Evolutionary conservation across 768 basidiomycete genomes (phyloP).

Genomic region (Krasilnikovozyma curviuscula): DNA sequence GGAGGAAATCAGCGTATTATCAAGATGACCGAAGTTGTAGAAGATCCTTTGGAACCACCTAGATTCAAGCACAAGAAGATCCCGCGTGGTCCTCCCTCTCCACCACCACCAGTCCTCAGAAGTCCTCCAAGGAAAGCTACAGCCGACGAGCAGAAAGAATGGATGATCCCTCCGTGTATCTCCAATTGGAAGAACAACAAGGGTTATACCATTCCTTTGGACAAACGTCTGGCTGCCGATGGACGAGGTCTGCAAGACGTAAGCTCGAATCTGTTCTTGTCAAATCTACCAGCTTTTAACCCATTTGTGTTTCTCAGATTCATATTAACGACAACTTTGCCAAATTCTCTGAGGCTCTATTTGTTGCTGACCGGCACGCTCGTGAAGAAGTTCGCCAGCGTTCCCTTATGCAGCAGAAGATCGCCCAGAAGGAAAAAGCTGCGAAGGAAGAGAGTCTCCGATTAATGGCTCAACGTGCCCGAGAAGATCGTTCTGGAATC

Average conservation of each 20-base stretch:
- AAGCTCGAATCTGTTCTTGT: conserved; percentile 22
- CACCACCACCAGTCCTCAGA: conserved; percentile 83
- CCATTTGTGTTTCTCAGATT: conserved; percentile 35
- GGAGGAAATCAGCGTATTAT: conserved; percentile 86
- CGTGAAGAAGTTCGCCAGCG: conserved; percentile 95
- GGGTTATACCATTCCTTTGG: conserved; percentile 95
- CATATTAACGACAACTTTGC: conserved; percentile 99
- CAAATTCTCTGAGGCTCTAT: conserved; percentile 90
- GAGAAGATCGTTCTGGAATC: conserved; percentile 78
- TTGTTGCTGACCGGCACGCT: conserved; percentile 87
- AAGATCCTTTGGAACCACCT: conserved; percentile 92
- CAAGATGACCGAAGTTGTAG: conserved; percentile 95
- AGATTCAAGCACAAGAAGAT: conserved; percentile 99
- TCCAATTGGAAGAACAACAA: conserved; percentile 99
- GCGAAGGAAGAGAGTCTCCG: conserved; percentile 91
- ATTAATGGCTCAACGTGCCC: conserved; percentile 77
- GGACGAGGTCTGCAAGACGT: conserved; percentile 97
- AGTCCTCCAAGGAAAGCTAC: conserved; percentile 93
- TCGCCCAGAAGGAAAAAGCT: conserved; percentile 96
- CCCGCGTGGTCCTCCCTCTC: conserved; percentile 84
- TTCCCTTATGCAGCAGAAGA: conserved; percentile 89
- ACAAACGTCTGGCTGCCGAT: conserved; percentile 93
- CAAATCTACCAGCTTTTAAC: neutral
- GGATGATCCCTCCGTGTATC: conserved; percentile 99
- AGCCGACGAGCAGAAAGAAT: conserved; percentile 94